Conservation (phyloP, 345 rosid genomes). For the Tarenaya hassleriana region DNA sequence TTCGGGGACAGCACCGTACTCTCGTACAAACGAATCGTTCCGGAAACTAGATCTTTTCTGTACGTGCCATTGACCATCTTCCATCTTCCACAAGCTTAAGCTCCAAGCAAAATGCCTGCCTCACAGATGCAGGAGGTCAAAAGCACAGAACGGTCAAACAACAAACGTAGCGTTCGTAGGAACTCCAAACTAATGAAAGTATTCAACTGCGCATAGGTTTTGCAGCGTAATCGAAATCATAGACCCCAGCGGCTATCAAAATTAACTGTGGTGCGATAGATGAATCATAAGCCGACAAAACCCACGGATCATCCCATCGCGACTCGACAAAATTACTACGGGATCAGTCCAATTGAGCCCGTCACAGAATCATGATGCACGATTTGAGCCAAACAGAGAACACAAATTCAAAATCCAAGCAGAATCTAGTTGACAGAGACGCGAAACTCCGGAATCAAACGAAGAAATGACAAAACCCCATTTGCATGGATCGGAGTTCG, state of each 20-base stretch:
- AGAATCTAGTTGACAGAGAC: background rate
- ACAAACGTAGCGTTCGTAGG: too few relatives aligned
- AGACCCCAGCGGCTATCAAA: background rate
- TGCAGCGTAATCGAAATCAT: background rate
- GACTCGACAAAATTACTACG: too few relatives aligned
- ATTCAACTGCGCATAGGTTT: background rate
- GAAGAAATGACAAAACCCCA: background rate
- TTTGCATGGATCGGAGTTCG: slow-evolving; percentile 15
- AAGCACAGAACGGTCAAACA: background rate
- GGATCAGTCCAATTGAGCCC: background rate
- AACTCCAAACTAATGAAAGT: background rate
- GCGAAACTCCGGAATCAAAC: background rate
- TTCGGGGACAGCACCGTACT: slow-evolving; percentile 42
- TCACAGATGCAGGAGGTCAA: slow-evolving; percentile 12
- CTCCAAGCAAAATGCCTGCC: slow-evolving; percentile 3
- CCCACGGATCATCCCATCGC: background rate
- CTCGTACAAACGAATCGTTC: slow-evolving; percentile 41
- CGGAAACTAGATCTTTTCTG: slow-evolving; percentile 55
- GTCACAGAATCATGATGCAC: background rate
- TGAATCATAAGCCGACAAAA: background rate
- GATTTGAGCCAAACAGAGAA: background rate
- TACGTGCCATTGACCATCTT: slow-evolving; percentile 50
- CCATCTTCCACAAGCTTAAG: slow-evolving; percentile 33
- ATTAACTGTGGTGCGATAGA: background rate
- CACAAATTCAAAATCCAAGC: background rate